A percentile compares a stretch with the other conserved stretches of the same genome.
Conservation (phyloP, 2,329 filamentous ascomycete species). For the Myriangium duriaei region DNA sequence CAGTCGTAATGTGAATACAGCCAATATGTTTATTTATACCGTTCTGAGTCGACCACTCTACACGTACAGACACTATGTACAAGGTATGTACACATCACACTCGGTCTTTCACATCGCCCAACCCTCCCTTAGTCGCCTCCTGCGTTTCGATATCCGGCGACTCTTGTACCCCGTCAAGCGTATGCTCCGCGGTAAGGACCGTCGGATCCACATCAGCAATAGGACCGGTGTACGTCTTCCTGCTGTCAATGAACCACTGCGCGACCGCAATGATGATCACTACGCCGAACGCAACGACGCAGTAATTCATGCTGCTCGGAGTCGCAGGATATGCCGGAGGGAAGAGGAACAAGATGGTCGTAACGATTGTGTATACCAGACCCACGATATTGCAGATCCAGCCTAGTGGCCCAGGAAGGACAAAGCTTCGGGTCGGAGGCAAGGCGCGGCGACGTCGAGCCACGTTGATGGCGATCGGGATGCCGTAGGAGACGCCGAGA, state of each 20-base stretch:
- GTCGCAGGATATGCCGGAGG: constrained; percentile 55
- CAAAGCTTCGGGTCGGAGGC: constrained; percentile 44
- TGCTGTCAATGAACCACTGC: constrained; percentile 49
- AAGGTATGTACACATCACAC: too few species aligned
- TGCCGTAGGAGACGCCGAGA: constrained; percentile 59
- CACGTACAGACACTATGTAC: too few species aligned
- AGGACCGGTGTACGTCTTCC: constrained; percentile 48
- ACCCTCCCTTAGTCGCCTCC: too few species aligned
- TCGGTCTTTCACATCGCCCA: too few species aligned
- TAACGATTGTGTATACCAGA: constrained; percentile 54
- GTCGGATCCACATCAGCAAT: neutral
- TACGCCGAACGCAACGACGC: constrained; percentile 44
- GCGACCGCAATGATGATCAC: constrained; percentile 44
- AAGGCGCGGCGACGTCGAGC: constrained; percentile 53
- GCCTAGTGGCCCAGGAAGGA: constrained; percentile 40
- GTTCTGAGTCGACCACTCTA: too few species aligned
- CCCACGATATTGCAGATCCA: constrained; percentile 50
- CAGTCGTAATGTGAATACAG: too few species aligned
- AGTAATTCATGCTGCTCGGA: constrained; percentile 56
- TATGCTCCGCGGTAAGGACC: too few species aligned
- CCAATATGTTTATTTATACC: too few species aligned
- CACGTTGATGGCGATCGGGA: constrained; percentile 59
- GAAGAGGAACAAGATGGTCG: constrained; percentile 63
- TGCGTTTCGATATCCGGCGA: too few species aligned
- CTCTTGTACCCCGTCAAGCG: too few species aligned